Evolutionary conservation across 495 filamentous ascomycete genomes (phyloP), one percentile per base, ranked within the genome.

Genomic region (Tuber brumale): DNA sequence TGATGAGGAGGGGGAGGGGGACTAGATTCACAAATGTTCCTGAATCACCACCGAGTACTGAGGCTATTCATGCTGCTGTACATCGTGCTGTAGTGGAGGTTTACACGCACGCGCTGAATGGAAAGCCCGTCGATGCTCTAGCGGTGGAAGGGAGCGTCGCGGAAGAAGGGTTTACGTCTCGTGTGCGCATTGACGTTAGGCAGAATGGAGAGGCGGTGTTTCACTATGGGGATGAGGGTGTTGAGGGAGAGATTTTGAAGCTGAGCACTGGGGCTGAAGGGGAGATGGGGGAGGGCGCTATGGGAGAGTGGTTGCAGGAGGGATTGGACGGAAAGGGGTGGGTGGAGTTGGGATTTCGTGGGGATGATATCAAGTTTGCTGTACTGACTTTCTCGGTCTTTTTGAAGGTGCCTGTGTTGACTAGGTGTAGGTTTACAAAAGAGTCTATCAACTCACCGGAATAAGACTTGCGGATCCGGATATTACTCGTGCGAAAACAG

Each of bases 391-490:
- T 16, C 57, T 16, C n/a, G 12, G n/a, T 6, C 27, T 61, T 61
- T 61, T 31, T 74, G n/a, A 61, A 3, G 70, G 31, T 31, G 66
- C 66, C 31, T 41, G 61, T 73, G 61, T 57, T 69, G 77, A 80
- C 69, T 71, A 71, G 42, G 39, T 76, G 21, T 71, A 80, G 39
- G 44, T 80, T 21, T 74, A 79, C 27, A 79, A 77, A 41, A 90
- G 93, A 61, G 85, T 93, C 71, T 88, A 91, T 82, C 91, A 93
- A 82, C 86, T 97, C 72, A 94, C 90, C 43, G 93, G 93, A 72
- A 88, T 89, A 69, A 88, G 88, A 42, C 85, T 97, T 79, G 86
- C 90, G 45, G 95, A 97, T 84, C 85, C 88, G 72, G 85, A 86
- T 70, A 88, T 94, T 74, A 81, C 85, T 43, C 81, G 83, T 73